phyloP scores from a whole-genome alignment of 371 early-diverging fungal genomes.

The Rhizomucor pusillus region DNA sequence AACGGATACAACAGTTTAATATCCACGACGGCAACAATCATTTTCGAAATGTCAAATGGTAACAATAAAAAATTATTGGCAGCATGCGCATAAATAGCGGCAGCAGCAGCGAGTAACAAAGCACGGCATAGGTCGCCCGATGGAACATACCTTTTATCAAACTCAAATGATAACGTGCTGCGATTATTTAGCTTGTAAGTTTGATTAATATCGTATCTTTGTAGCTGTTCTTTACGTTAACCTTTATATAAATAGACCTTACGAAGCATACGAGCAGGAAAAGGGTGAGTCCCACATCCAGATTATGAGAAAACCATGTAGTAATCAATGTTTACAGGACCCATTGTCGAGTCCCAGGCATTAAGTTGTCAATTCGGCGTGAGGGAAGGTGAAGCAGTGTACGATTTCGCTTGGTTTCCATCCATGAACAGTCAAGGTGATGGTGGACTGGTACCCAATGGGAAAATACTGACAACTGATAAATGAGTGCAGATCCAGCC shows the following conservation, averaged over 20 bases:
- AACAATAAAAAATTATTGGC: neutral
- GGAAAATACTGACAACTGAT: neutral
- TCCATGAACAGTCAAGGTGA: constrained; percentile 59
- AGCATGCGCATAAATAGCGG: neutral
- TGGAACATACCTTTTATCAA: constrained; percentile 59
- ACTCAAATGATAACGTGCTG: constrained; percentile 58
- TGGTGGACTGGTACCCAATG: neutral
- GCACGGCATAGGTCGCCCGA: constrained; percentile 58
- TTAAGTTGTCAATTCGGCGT: constrained; percentile 23
- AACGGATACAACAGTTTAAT: constrained; percentile 6
- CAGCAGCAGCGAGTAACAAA: neutral
- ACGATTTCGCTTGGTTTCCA: constrained; percentile 71
- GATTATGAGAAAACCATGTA: neutral
- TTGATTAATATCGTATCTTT: neutral
- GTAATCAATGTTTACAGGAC: neutral
- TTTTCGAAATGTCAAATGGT: constrained; percentile 42
- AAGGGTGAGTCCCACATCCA: constrained; percentile 7
- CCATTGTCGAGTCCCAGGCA: neutral
- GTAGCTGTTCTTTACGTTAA: constrained; percentile 1
- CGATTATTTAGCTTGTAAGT: constrained; percentile 57
- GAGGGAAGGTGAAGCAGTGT: constrained; percentile 57
- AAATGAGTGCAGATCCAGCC: constrained; percentile 52
- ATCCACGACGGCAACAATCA: constrained; percentile 26
- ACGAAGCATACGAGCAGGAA: constrained; percentile 8
- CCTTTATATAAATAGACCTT: constrained; percentile 26